Percentiles rank a stretch among this genome's conserved stretches.
These are phyloP conservation scores for Aureobasidium subglaciale DNA, from an alignment of 2,329 filamentous ascomycete genomes.

Conservation along the genomic window DNA sequence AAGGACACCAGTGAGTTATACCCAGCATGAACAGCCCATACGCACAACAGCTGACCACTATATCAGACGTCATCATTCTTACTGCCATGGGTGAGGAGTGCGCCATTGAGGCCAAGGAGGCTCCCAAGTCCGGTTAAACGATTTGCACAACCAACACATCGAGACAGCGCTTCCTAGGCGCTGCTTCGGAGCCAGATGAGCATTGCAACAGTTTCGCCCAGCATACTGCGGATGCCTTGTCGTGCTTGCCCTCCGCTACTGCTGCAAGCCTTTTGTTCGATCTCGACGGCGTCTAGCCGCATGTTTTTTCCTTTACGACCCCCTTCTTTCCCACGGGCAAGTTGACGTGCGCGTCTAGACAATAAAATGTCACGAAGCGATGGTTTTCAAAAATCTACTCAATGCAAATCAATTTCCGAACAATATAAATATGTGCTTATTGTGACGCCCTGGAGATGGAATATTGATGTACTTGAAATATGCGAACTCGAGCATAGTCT, in stretches of 20 bases:
- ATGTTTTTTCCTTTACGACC: constrained; percentile 14
- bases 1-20: constrained; percentile 82
- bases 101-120: constrained; percentile 91
- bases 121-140: constrained; percentile 44
- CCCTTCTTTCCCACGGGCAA: constrained; percentile 12
- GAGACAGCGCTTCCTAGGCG: constrained; percentile 11
- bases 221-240: neutral
- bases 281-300: constrained; percentile 16
- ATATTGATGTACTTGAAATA: no score
- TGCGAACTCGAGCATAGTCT: no score
- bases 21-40: constrained; percentile 1
- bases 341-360: constrained; percentile 15
- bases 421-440: neutral
- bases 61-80: constrained; percentile 80
- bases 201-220: constrained; percentile 3
- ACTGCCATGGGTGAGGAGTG: constrained; percentile 94
- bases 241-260: constrained; percentile 2
- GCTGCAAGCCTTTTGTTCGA: constrained; percentile 12
- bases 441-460: neutral
- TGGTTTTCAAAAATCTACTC: constrained; percentile 16
- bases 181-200: constrained; percentile 20
- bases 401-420: constrained; percentile 16
- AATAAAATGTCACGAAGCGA: constrained; percentile 18
- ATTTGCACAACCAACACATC: constrained; percentile 13
- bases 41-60: constrained; percentile 19